Percentiles rank a stretch among this genome's conserved stretches.
phyloP scores from a whole-genome alignment of 768 basidiomycete species.

The Daedaleopsis sinensis region DNA sequence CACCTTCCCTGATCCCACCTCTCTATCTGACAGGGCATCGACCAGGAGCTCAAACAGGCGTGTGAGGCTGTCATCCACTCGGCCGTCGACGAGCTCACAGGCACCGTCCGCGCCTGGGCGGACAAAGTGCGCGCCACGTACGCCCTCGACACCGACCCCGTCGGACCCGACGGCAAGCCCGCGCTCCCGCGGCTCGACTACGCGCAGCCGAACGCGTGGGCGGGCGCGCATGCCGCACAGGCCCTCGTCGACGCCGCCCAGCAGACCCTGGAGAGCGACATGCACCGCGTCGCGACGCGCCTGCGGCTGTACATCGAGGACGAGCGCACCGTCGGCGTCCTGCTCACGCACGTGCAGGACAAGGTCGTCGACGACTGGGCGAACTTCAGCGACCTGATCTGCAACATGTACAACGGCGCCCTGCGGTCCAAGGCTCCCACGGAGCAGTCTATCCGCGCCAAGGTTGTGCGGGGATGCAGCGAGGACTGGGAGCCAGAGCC shows the following conservation, averaged over 20 bases:
- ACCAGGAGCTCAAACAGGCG: conserved; percentile 78
- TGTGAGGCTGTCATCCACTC: conserved; percentile 84
- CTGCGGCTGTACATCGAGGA: conserved; percentile 83
- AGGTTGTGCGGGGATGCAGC: conserved; percentile 22
- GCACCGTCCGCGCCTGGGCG: conserved; percentile 66
- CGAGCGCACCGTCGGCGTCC: conserved; percentile 72
- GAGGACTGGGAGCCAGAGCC: conserved; percentile 12
- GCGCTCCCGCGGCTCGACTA: conserved; percentile 11
- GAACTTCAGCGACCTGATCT: conserved; percentile 52
- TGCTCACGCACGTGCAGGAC: conserved; percentile 77
- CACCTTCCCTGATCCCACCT: background rate
- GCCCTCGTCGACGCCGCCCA: conserved; percentile 1
- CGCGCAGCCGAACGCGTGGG: conserved; percentile 1
- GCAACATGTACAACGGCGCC: conserved; percentile 20
- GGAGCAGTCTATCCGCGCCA: conserved; percentile 23
- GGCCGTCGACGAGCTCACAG: conserved; percentile 59
- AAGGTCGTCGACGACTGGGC: conserved; percentile 76
- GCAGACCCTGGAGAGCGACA: conserved; percentile 43
- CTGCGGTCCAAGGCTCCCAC: conserved; percentile 15
- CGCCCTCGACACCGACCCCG: conserved; percentile 30
- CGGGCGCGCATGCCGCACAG: conserved; percentile 2
- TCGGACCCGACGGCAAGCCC: conserved; percentile 17
- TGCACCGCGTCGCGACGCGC: conserved; percentile 56
- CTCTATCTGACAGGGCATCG: conserved; percentile 64
- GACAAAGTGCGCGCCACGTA: conserved; percentile 42